Conservation (phyloP, 1,139 yeast genomes). For the Pichia sp. region DNA sequence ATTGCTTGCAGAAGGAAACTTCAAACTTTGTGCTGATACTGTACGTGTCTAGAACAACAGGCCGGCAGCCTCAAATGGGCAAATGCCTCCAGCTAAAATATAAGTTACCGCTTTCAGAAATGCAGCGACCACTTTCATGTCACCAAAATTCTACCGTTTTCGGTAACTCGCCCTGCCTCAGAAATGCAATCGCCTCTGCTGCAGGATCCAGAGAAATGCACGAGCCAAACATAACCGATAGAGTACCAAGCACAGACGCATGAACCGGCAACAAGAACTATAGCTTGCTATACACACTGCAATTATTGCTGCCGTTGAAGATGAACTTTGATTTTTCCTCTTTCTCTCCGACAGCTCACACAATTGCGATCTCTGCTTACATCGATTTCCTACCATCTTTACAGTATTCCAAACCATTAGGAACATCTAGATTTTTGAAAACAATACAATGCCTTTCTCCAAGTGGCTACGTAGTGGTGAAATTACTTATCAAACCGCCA, state of each 20-base stretch:
- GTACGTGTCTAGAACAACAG: background rate
- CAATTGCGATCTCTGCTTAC: conserved; percentile 88
- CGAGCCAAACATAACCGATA: background rate
- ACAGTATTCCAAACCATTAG: conserved; percentile 68
- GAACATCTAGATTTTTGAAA: conserved; percentile 79
- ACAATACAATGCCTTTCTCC: conserved; percentile 74
- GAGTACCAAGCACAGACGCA: background rate
- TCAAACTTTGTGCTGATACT: background rate
- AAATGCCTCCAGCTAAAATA: background rate
- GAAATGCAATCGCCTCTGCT: background rate
- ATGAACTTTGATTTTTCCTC: conserved; percentile 90
- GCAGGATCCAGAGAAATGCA: background rate
- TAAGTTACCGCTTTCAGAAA: conserved; percentile 1
- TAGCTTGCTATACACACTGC: background rate
- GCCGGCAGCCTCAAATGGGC: background rate
- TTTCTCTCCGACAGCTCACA: conserved; percentile 85
- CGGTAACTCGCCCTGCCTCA: conserved; percentile 1
- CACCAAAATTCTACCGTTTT: background rate
- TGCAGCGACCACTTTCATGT: background rate
- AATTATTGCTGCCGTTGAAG: background rate
- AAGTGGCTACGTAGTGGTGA: conserved; percentile 69
- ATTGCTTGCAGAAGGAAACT: background rate
- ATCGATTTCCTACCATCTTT: conserved; percentile 64
- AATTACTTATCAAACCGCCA: conserved; percentile 73
- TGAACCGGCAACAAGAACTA: background rate